A percentile compares a stretch with the other conserved stretches of the same genome.
phyloP scores from a whole-genome alignment of 306 rosid species.

The Pyrus pyrifolia region DNA sequence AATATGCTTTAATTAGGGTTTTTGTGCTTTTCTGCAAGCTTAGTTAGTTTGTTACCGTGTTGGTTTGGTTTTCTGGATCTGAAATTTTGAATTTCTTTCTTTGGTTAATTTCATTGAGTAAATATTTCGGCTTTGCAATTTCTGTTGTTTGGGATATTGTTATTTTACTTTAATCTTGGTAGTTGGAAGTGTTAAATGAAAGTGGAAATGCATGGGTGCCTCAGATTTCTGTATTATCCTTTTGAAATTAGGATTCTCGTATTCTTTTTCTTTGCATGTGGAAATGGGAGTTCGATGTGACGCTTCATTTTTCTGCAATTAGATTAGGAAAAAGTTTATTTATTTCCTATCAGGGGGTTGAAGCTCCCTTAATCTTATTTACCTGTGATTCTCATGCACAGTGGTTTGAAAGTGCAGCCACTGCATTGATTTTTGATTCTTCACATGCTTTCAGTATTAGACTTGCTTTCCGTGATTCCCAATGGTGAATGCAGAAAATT shows the following conservation, averaged over 20 bases:
- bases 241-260: not conserved
- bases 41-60: conserved; percentile 11
- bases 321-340: not conserved
- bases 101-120: not conserved
- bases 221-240: not conserved
- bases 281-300: not conserved
- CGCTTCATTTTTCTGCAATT: not conserved
- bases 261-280: not conserved
- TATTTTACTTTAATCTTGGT: not conserved
- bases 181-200: not conserved
- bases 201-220: not conserved
- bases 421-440: not conserved
- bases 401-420: not conserved
- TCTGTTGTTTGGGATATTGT: not conserved
- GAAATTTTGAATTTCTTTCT: not conserved
- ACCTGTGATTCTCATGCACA: not conserved
- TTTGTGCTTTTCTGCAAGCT: conserved; percentile 9
- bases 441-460: not conserved
- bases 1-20: conserved; percentile 19
- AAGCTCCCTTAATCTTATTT: not conserved
- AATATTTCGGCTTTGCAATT: not conserved
- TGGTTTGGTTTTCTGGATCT: conserved; percentile 26
- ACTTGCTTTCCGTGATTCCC: not conserved
- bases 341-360: not conserved
- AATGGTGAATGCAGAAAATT: not conserved